Evolutionary conservation across 176 grass and related monocot species (phyloP), one percentile per base, ranked within the genome.

Genomic region (Triticum monococcum): DNA sequence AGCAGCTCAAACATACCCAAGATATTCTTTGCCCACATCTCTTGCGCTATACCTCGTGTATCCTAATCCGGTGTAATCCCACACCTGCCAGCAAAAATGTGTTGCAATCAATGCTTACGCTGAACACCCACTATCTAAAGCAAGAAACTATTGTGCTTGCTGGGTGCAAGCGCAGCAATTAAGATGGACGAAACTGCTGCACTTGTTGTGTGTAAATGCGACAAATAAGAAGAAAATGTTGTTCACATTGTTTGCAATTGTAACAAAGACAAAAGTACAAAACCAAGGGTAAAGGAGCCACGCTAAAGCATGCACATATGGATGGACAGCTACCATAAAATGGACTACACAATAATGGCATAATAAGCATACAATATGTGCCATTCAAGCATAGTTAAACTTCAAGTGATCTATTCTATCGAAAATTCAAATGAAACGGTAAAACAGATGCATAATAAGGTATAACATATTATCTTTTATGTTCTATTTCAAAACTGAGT

Each of bases 41-140:
- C 80, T 98, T 72, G 97, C 92, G 85, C 77, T 94, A 80, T 94
- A 98, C 50, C 94, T 87, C 37, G 94, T 98, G 85, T 92, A 98
- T 64, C 97, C 97, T 76, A 96, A 77, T 75, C 97, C 97, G 50
- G 97, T 98, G 85, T 98, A 96, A 88, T 98, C 97, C 94, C 97
- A 98, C 26, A 96, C 97, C 97, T 98, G 77, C 8, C 61, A 83
- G 18, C 20, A 90, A 69, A 16, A 81, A 80, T 73, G 33, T 9
- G 22, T 30, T 41, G 6, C 52, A 75, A 46, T 75, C 79, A 90
- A 23, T 45, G 59, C 65, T 57, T 60, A 31, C 33, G 77, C 32
- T 67, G 25, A 78, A 66, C 8, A 43, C 5, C 12, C 11, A 26
- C 36, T 40, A 62, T 78, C 9, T 33, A 60, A 72, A 83, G 35